Evolutionary conservation across 306 rosid genomes (phyloP).

Genomic region (Citrullus amarus): DNA sequence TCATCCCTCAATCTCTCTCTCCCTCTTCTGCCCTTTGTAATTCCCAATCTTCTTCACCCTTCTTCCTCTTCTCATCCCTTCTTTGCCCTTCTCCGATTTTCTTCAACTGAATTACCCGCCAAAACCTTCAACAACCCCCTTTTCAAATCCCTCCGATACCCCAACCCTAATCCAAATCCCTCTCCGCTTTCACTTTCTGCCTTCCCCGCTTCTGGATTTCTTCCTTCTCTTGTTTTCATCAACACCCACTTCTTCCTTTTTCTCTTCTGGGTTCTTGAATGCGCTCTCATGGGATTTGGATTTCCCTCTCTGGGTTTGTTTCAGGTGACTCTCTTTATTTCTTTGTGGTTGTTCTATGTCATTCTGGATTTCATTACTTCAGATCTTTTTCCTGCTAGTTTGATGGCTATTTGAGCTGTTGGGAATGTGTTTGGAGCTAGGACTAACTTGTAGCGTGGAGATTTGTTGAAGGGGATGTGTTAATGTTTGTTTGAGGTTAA

Average conservation of each 20-base stretch:
- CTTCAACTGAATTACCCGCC: conserved; percentile 69
- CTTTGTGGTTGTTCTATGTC: background rate
- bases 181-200: background rate
- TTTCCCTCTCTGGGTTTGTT: background rate
- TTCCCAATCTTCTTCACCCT: conserved; percentile 36
- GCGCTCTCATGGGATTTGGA: background rate
- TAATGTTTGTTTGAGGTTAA: no score
- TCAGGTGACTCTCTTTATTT: background rate
- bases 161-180: background rate
- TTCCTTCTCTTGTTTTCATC: background rate
- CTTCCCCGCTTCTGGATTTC: background rate
- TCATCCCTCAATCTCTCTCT: conserved; percentile 46
- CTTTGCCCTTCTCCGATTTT: conserved; percentile 76
- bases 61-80: conserved; percentile 34
- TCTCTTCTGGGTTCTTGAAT: background rate
- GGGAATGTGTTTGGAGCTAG: no score
- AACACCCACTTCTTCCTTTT: conserved; percentile 15
- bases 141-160: conserved; percentile 31
- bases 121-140: conserved; percentile 21
- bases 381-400: background rate
- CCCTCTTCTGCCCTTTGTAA: conserved; percentile 56
- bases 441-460: no score
- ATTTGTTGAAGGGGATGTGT: no score
- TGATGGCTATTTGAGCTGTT: background rate
- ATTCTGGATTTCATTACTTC: background rate